phyloP scores from a whole-genome alignment of 352 stramenopile genomes.

The Phytophthora aleatoria region DNA sequence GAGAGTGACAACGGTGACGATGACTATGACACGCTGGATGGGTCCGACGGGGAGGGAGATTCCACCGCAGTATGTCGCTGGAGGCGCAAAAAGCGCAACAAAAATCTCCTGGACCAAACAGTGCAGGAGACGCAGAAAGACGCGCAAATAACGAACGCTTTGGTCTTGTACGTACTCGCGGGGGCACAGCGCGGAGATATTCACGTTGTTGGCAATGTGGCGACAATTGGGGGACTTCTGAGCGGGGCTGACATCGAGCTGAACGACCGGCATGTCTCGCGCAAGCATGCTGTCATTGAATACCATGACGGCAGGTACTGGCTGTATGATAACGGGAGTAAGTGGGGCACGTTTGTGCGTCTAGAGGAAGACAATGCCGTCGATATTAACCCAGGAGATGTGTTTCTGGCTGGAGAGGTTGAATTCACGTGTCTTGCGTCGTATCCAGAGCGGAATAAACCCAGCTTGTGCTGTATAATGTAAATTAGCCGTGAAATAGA shows the following conservation, averaged over 20 bases:
- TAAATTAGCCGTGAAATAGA: constrained; percentile 22
- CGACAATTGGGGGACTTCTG: constrained; percentile 55
- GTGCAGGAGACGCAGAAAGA: constrained; percentile 63
- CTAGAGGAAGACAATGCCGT: constrained; percentile 73
- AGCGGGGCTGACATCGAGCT: constrained; percentile 72
- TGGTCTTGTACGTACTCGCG: constrained; percentile 83
- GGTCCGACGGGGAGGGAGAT: constrained; percentile 18
- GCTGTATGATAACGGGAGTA: constrained; percentile 72
- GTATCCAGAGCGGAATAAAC: constrained; percentile 65
- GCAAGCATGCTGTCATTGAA: constrained; percentile 67
- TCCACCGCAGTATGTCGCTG: constrained; percentile 46
- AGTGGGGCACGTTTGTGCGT: constrained; percentile 77
- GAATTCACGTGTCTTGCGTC: constrained; percentile 78
- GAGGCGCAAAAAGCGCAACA: constrained; percentile 82
- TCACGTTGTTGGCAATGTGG: constrained; percentile 72
- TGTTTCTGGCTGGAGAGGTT: constrained; percentile 72
- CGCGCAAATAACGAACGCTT: constrained; percentile 47
- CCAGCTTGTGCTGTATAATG: constrained; percentile 58
- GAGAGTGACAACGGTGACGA: constrained; percentile 24
- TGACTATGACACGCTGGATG: constrained; percentile 7
- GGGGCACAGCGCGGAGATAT: constrained; percentile 78
- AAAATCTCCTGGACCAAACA: constrained; percentile 62
- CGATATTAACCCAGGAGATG: constrained; percentile 66
- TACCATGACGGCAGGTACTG: constrained; percentile 75
- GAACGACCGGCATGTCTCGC: constrained; percentile 69